Base-by-base conservation (phyloP, 208 protist species). In the Angomonas ambiguus region DNA sequence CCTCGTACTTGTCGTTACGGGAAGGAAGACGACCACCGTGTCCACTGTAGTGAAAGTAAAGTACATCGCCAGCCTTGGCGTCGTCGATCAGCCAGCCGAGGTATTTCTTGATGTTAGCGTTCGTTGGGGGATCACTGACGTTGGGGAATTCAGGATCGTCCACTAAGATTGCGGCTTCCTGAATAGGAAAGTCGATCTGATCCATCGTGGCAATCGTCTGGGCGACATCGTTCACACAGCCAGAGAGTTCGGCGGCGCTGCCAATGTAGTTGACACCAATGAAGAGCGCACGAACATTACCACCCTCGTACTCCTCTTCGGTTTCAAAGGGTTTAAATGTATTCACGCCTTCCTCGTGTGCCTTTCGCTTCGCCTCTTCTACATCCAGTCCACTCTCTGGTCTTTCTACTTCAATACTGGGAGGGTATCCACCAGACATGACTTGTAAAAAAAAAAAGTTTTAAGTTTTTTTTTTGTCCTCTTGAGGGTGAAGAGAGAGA, bases 251-350 rank as follows among this genome's bases (percentile, higher is more conserved):
- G 32, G 71, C 76, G 33, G 56, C 11, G 18, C 68, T 88, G 16
- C 89, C 92, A 28, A 59, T 84, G 79, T 97, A 97, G 73, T 97
- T 97, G 65, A 95, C 94, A 32, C 92, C 92, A 58, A 97, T 95
- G 55, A 97, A 86, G 16, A 97, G 78, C 13, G 87, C 88, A 35
- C 91, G 88, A 16, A 95, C 92, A 18, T 87, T 87, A 10, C 90
- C 90, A 31, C 83, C 83, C 0, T 66, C 89, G 73, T 96, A 93
- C 18, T 78, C 79, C 32, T 71, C 65, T 0, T 85, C 78, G 0
- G 83, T 79, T n/a, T 60, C 64, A 60, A 91, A 96, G 10, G 90
- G 90, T 32, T 90, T 76, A 0, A 91, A 63, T 25, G 76, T 71
- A 2, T 78, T 73, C 41, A 90, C 79, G 10, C 33, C 69, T 27